Conservation (phyloP, 1,284 basidiomycete species). For the Rhodotorula sp. region DNA sequence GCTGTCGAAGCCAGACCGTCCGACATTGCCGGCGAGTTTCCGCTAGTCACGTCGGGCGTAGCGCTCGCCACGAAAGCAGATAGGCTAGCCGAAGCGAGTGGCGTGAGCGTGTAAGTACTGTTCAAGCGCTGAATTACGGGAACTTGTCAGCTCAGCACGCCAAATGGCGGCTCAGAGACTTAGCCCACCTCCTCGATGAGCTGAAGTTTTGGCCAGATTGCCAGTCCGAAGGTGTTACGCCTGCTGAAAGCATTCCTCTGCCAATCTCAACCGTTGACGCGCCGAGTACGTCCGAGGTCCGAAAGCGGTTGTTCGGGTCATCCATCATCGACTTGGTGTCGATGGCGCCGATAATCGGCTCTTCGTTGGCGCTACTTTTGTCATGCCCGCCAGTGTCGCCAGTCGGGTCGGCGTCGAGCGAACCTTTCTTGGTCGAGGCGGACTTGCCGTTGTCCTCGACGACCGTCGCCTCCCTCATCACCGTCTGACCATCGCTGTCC, state of each 20-base stretch:
- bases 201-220: no score
- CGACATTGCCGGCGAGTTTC: not conserved
- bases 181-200: no score
- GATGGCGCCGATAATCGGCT: not conserved
- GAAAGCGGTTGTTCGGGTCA: not conserved
- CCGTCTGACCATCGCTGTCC: conserved; percentile 1
- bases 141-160: no score
- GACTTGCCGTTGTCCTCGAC: not conserved
- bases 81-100: no score
- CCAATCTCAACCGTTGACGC: no score
- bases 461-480: conserved; percentile 2
- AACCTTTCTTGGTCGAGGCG: not conserved
- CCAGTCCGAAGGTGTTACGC: no score
- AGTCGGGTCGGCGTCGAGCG: not conserved
- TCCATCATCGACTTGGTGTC: not conserved
- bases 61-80: not conserved
- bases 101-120: no score
- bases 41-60: not conserved
- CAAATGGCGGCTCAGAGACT: no score
- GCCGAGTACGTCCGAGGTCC: no score
- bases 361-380: not conserved
- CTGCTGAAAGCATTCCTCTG: no score
- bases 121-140: no score
- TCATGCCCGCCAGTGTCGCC: not conserved
- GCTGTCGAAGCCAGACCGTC: not conserved